phyloP scores from a whole-genome alignment of 2,329 filamentous ascomycete genomes.

The Pseudogymnoascus sp. region DNA sequence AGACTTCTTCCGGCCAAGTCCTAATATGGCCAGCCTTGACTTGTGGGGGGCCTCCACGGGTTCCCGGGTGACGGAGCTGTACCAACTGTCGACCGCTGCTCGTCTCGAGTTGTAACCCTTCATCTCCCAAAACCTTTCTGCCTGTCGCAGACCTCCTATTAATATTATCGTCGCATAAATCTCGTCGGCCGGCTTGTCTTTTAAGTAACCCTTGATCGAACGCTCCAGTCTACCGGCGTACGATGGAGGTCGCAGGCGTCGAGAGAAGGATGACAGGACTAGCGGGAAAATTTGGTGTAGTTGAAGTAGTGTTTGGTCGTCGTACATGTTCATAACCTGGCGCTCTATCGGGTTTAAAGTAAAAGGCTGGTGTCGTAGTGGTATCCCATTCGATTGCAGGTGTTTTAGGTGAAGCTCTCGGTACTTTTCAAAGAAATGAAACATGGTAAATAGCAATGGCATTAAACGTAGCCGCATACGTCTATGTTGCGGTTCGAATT shows the following conservation, averaged over 20 bases:
- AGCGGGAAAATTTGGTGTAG: constrained; percentile 59
- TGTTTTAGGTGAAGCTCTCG: constrained; percentile 50
- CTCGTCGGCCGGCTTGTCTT: constrained; percentile 54
- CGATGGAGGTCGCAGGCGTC: constrained; percentile 53
- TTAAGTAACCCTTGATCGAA: constrained; percentile 54
- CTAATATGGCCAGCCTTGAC: constrained; percentile 39
- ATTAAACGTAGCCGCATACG: constrained; percentile 58
- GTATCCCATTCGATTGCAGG: constrained; percentile 42
- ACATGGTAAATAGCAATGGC: constrained; percentile 55
- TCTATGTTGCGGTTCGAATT: constrained; percentile 53
- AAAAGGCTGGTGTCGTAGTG: constrained; percentile 42
- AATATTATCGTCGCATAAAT: constrained; percentile 53
- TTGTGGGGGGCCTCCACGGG: constrained; percentile 34
- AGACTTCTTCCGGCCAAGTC: constrained; percentile 52
- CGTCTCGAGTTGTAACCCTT: constrained; percentile 56
- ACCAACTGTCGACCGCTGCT: constrained; percentile 53
- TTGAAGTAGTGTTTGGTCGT: constrained; percentile 51
- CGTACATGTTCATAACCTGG: constrained; percentile 56
- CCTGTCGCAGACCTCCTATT: constrained; percentile 53
- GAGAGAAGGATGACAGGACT: constrained; percentile 55
- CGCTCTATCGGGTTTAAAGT: constrained; percentile 55
- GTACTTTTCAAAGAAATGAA: constrained; percentile 61
- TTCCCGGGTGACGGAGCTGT: constrained; percentile 42
- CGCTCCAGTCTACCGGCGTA: constrained; percentile 56
- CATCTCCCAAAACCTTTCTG: constrained; percentile 57